Evolutionary conservation across 805 yeast species (phyloP).

Genomic region (Maudiozyma saulgeensis): DNA sequence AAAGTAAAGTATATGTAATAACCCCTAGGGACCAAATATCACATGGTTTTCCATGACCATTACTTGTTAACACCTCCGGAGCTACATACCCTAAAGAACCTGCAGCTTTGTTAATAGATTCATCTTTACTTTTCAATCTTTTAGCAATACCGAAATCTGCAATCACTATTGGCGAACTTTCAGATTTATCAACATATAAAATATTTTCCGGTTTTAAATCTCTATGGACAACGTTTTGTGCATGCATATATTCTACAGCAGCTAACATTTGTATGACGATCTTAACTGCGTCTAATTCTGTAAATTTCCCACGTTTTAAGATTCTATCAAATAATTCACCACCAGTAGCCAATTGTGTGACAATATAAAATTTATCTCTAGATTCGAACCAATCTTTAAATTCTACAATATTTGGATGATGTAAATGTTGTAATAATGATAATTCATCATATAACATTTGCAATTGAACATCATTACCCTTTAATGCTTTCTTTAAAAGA

Average conservation of each 20-base stretch:
- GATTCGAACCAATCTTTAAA: slow-evolving; percentile 91
- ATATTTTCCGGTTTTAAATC: slow-evolving; percentile 93
- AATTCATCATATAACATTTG: slow-evolving; percentile 74
- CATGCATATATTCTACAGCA: slow-evolving; percentile 74
- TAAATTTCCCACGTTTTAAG: slow-evolving; percentile 68
- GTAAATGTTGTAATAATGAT: slow-evolving; percentile 50
- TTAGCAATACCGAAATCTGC: slow-evolving; percentile 97
- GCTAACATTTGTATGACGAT: slow-evolving; percentile 65
- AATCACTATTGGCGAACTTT: slow-evolving; percentile 64
- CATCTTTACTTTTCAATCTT: slow-evolving; percentile 49
- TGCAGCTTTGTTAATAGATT: slow-evolving; percentile 60
- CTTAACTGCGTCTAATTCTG: slow-evolving; percentile 78
- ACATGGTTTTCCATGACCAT: slow-evolving; percentile 91
- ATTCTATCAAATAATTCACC: slow-evolving; percentile 92
- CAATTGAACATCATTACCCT: slow-evolving; percentile 52
- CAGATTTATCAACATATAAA: slow-evolving; percentile 50
- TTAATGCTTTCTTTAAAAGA: slow-evolving; percentile 72
- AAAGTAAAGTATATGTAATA: slow-evolving; percentile 77
- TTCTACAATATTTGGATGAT: slow-evolving; percentile 82
- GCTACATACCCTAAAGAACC: slow-evolving; percentile 97
- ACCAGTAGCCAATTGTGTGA: slow-evolving; percentile 90
- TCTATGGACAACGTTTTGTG: slow-evolving; percentile 74
- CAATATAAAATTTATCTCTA: slow-evolving; percentile 84
- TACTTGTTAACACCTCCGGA: slow-evolving; percentile 76
- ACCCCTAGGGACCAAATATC: slow-evolving; percentile 96